Base-by-base conservation (phyloP, 2,329 filamentous ascomycete species). In the Fusarium sp. region DNA sequence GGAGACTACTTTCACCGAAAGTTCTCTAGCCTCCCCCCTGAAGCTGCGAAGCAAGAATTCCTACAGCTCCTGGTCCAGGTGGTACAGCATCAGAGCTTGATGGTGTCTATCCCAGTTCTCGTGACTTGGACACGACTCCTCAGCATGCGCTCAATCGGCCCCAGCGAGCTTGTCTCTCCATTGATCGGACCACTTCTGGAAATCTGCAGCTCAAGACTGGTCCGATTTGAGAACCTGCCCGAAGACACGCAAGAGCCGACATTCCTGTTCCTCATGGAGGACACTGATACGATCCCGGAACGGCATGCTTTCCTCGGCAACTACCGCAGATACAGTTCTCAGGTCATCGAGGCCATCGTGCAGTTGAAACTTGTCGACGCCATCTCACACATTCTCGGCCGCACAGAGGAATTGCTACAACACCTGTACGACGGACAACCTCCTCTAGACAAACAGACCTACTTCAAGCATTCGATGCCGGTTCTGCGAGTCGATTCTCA, bases 251-350 rank as follows among this genome's bases (percentile, higher is more conserved):
- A 94, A 56, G 92, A 98, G 76, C 88, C 93, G 2, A 95, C 93
- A 0, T 89, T 95, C 67, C 86, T 94, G 13, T 96, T 98, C 75
- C 87, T 99, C 2, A 88, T 95, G 78, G 95, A 98, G 79, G 96
- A 99, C 80, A 97, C 98, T 65, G 96, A 99, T 79, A 98, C 96
- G 0, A 87, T 96, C 22, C 96, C 96, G 0, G 96, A 99, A 81
- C 90, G 95, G 27, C 96, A 99, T 83, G 94, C 95, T 1, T 99
- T 99, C 81, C 88, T 98, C 13, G 95, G 96, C 5, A 98, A 99
- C 79, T 99, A 99, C 82, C 89, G 96, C 42, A 90, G 96, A 68
- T 98, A 98, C 79, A 96, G 95, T 81, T 91, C 92, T 4, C 92
- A 94, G 69, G 90, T 98, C 29, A 94, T 99, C 64, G 96, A 98